Base-by-base conservation (phyloP, 83 land plant species). In the Thuja plicata region DNA sequence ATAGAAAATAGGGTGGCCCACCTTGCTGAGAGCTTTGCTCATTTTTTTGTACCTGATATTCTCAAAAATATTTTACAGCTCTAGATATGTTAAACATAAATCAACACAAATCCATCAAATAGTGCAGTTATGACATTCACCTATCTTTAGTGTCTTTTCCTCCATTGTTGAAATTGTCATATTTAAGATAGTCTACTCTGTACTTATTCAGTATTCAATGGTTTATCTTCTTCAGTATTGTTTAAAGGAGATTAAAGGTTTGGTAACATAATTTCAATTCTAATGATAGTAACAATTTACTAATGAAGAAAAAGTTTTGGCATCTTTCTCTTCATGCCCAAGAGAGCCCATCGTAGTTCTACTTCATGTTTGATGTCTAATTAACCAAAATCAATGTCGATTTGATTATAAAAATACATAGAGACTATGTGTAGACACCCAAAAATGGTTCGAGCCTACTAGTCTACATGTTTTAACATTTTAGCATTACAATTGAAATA, bases 121-220 rank as follows among this genome's bases (percentile, higher is more conserved):
- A 32, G 5, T 71, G 46, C 2, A 3, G 0, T 34, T 5, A n/a
- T 38, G 4, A 17, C 5, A 84, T 32, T 21, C 91, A 94, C 96
- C 97, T 87, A 17, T 83, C 88, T 78, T 91, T 82, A 34, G 95
- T 94, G n/a, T 52, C 89, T 3, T 86, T 27, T 43, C 90, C 91
- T 41, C 88, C 91, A 88, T 93, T 92, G 71, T 93, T 21, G 60
- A 94, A 96, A 88, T 95, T 95, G 86, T 95, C 97, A 93, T 95
- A 95, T 89, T 96, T 96, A 89, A 96, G 90, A 90, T 96, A 96
- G 74, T 96, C 96, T 84, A 96, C 82, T 35, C 94, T 96, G 96
- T 96, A 88, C 19, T 83, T 7, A 17, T 7, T 37, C 27, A 37
- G 12, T 15, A 38, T 12, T 32, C 6, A 76, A 24, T 11, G 15